Base-by-base conservation (phyloP, 83 land plant species). In the Larix sibirica region DNA sequence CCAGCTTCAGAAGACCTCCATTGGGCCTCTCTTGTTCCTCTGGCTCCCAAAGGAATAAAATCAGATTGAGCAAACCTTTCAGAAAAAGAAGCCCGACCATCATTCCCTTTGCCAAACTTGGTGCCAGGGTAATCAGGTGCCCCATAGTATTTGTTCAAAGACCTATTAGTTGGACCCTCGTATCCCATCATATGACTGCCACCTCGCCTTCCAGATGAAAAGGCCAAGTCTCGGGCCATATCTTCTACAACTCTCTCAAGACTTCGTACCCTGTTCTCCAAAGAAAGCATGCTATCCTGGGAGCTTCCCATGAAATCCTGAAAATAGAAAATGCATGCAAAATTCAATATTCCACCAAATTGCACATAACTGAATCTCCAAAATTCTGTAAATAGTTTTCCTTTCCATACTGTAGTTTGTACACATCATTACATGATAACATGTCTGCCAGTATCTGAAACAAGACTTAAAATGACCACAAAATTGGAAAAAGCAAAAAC, bases 261-360 rank as follows among this genome's bases (percentile, higher is more conserved):
- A 8, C 95, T 90, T 24, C 96, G 84, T 7, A 98, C 95, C 83
- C 99, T 88, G 36, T 87, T 94, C 77, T 98, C 95, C 76, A 98
- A 81, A 75, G 90, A 91, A 40, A 91, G 77, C 93, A 94, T 94
- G 88, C 91, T 93, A 73, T 98, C 93, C 86, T 96, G 97, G 47
- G 95, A 95, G 36, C 92, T 94, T 38, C 91, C 94, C 98, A 96
- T 96, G 76, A 96, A 95, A 59, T 96, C 96, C 99, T 98, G 91
- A 83, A 84, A 80, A 73, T 62, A 54, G 9, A 83, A 58, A 50
- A 66, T 20, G 47, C 50, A 81, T 31, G 14, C n/a, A 74, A 40
- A 74, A 14, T 44, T 23, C 12, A 76, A 23, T 17, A 26, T 18
- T 81, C 38, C 17, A 18, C 50, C 50, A 28, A 18, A 18, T 65